Evolutionary conservation across 306 rosid species (phyloP).

Genomic region (Corylus americana): DNA sequence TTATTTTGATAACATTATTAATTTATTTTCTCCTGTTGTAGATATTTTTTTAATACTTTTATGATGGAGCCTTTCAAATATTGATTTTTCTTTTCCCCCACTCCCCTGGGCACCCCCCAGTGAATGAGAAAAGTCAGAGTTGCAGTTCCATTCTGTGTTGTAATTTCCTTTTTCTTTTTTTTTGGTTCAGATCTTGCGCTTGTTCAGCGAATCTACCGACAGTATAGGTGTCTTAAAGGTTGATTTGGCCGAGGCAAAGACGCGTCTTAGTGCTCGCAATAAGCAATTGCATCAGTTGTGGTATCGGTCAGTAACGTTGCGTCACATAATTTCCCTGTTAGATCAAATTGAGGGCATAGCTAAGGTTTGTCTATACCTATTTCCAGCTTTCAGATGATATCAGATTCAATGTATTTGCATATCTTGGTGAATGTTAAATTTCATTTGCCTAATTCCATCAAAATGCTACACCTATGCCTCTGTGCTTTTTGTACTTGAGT

Average conservation of each 20-base stretch:
- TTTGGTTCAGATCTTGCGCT: constrained; percentile 81
- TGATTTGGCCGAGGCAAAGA: constrained; percentile 92
- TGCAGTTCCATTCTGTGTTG: constrained; percentile 13
- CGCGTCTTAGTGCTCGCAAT: constrained; percentile 82
- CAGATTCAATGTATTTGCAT: constrained; percentile 26
- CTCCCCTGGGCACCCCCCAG: not conserved
- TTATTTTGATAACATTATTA: constrained; percentile 4
- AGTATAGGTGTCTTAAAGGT: constrained; percentile 70
- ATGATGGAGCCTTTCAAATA: not conserved
- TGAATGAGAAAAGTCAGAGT: constrained; percentile 16
- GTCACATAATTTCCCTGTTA: constrained; percentile 90
- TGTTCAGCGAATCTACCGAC: constrained; percentile 95
- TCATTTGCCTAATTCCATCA: constrained; percentile 6
- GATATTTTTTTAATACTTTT: not conserved
- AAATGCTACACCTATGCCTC: constrained; percentile 15
- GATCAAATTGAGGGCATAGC: constrained; percentile 99
- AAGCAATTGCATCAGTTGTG: constrained; percentile 98
- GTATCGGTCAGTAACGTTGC: constrained; percentile 97
- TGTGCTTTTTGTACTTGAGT: constrained; percentile 27
- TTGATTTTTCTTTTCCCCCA: constrained; percentile 10
- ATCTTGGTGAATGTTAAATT: constrained; percentile 24
- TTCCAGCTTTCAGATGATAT: constrained; percentile 25
- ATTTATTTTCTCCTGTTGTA: not conserved
- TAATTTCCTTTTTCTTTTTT: constrained; percentile 23
- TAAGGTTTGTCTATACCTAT: constrained; percentile 56